Base-by-base conservation (phyloP, 1,284 basidiomycete species). In the Papiliotrema terrestris region DNA sequence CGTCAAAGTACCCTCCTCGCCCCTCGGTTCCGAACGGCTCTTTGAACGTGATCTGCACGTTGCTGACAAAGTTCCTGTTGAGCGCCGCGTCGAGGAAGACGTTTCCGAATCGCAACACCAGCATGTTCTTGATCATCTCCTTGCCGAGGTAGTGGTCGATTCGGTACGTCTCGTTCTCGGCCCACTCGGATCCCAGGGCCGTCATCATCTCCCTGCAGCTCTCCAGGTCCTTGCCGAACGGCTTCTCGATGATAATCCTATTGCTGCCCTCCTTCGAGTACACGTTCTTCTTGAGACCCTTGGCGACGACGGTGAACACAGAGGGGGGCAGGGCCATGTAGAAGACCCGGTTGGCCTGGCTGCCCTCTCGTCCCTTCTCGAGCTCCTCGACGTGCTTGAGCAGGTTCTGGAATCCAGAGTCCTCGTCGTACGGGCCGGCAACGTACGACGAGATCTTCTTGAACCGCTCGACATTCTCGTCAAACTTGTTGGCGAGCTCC, bases 61-160 rank as follows among this genome's bases (percentile, higher is more conserved):
- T 97, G 78, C 84, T 86, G 78, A 97, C 88, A 56, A 86, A 89
- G 77, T 92, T 91, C 78, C 89, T 95, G 80, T 96, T 92, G 88
- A 93, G 94, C 25, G 84, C 83, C 26, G 89, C 84, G 61, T 85
- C 85, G 77, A 96, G 78, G 29, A 92, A 89, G 63, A 92, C 79
- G 78, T 97, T 97, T 61, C 90, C 93, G 71, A 97, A 97, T 42
- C 93, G 86, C 49, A 96, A 81, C 35, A 96, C 90, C 59, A 97
- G 87, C 55, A 97, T 75, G 77, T 97, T 97, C 82, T 97, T 97
- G 74, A 96, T 89, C 93, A 97, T 97, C 82, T 97, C 93, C 80
- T 97, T 97, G 60, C 93, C 93, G 54, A 97, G 86, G 77, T 97
- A 97, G 74, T 97, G 93, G 78, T 97, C 93, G 73, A 97, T 97